phyloP scores from a whole-genome alignment of 192 early-diverging fungal genomes.

The Backusella macrospora region DNA sequence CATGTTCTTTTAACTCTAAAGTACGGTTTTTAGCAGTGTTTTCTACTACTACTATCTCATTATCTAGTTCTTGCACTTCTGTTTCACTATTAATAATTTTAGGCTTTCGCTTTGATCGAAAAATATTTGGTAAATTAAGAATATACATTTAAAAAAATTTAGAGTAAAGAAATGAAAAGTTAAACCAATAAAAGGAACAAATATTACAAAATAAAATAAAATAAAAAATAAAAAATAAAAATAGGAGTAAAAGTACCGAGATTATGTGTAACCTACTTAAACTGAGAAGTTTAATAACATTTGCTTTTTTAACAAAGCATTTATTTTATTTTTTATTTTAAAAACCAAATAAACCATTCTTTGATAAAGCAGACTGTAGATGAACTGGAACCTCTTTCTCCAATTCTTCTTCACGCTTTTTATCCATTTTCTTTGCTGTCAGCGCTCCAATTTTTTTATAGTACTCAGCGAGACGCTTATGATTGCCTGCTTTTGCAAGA shows the following conservation, averaged over 20 bases:
- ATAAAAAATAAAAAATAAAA: slow-evolving; percentile 4
- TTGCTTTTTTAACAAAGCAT: neutral
- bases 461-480: slow-evolving; percentile 35
- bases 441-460: slow-evolving; percentile 32
- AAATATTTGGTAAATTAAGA: neutral
- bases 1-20: neutral
- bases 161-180: neutral
- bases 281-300: slow-evolving; percentile 1
- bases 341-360: slow-evolving; percentile 36
- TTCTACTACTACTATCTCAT: neutral
- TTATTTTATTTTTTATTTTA: slow-evolving; percentile 6
- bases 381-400: slow-evolving; percentile 30
- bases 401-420: slow-evolving; percentile 37
- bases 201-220: too few relatives aligned
- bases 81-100: neutral
- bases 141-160: neutral
- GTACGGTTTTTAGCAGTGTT: neutral
- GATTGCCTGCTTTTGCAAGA: slow-evolving; percentile 33
- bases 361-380: slow-evolving; percentile 28
- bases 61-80: neutral
- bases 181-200: neutral
- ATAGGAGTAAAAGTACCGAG: neutral
- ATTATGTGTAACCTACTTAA: slow-evolving; percentile 13
- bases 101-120: neutral
- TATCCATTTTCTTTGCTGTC: slow-evolving; percentile 37